Evolutionary conservation across 176 grass and related monocot species (phyloP), one percentile per base, ranked within the genome.

Genomic region (Carex pumila): DNA sequence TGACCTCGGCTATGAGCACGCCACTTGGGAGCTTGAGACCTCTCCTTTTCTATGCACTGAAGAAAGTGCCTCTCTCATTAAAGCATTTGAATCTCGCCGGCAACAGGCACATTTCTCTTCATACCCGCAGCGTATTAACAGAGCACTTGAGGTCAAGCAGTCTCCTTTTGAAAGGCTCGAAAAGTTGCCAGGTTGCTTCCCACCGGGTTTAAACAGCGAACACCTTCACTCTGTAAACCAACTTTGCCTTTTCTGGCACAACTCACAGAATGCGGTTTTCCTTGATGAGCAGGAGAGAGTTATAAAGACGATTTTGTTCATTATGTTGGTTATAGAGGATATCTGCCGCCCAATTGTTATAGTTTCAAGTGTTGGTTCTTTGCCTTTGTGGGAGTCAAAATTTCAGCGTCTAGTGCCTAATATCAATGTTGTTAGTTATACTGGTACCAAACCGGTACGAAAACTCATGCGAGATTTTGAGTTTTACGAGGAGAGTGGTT

Each of bases 231-330:
- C 84, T 7, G 53, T 94, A 60, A 92, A 94, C 82, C 83, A 80
- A 83, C 83, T 97, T 70, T 85, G 89, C 6, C 88, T 88, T 53
- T 97, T 97, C 61, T 97, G 94, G 94, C 87, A 92, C 89, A 94
- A 85, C 80, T 94, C 87, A 70, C 71, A 79, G 50, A 93, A 93
- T 81, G 86, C 92, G 73, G 37, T 97, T 79, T 74, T 90, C 60
- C 64, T 97, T 3, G 90, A 97, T 56, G 92, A 92, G 79, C 94
- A 91, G 94, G 94, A 97, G 79, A 87, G 94, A 65, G 88, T 97
- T 80, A 91, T 91, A 86, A 97, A 87, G 68, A 88, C 94, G 62
- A 89, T 97, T 80, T 77, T 92, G 76, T 94, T 97, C 67, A 85
- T 83, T 6, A 76, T 88, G 65, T 91, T 92, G 22, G 82, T 94